Conservation (phyloP, 1,284 basidiomycete species). For the Mycena citricolor region DNA sequence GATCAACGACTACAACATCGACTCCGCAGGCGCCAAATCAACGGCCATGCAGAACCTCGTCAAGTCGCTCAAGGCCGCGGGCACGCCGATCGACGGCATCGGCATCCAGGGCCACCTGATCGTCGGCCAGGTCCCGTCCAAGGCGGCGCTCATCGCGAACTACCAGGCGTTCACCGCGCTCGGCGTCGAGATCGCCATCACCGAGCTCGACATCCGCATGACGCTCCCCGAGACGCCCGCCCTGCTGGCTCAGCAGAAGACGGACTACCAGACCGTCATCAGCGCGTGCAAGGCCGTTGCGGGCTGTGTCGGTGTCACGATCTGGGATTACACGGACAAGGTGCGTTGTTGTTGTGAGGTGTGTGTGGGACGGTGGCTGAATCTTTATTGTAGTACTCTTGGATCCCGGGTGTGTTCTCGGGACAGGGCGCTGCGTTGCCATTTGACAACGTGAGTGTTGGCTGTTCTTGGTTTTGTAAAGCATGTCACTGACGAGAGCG, state of each 20-base stretch:
- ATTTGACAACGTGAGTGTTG: constrained; percentile 43
- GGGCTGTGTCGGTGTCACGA: constrained; percentile 46
- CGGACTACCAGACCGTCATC: constrained; percentile 47
- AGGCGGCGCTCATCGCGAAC: constrained; percentile 36
- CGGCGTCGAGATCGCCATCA: constrained; percentile 55
- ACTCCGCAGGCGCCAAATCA: constrained; percentile 40
- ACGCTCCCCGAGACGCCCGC: constrained; percentile 47
- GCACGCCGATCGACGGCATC: constrained; percentile 49
- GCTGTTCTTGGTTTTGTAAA: not conserved
- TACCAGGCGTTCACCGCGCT: constrained; percentile 47
- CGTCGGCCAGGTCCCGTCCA: constrained; percentile 43
- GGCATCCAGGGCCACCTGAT: constrained; percentile 53
- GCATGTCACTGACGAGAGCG: too few species aligned
- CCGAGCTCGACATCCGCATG: constrained; percentile 57
- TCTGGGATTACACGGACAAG: constrained; percentile 54
- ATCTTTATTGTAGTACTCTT: constrained; percentile 54
- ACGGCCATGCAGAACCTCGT: constrained; percentile 47
- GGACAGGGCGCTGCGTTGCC: constrained; percentile 51
- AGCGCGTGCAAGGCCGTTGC: constrained; percentile 42
- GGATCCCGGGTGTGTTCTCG: constrained; percentile 50
- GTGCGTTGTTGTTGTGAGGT: too few species aligned
- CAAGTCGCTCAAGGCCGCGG: constrained; percentile 38
- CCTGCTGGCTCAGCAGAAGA: constrained; percentile 47
- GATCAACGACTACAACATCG: constrained; percentile 38
- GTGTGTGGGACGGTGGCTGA: too few species aligned